Conservation (phyloP, 108 stramenopile genomes). For the Seminavis robusta region DNA sequence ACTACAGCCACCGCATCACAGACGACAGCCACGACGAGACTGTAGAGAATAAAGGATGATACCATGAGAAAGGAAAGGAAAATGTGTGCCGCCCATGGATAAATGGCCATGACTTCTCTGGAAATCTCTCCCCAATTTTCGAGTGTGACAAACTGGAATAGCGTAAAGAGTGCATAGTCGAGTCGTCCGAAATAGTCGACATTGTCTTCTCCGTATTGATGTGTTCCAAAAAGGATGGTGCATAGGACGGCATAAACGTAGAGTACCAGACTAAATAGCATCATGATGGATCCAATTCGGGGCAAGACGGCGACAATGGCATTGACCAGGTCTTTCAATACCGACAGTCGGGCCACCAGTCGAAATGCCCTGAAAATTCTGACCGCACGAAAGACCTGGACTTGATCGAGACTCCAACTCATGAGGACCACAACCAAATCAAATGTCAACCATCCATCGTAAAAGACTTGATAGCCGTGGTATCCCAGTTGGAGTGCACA, state of each 20-base stretch:
- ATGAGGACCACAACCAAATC: constrained; percentile 59
- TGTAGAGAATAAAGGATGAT: constrained; percentile 61
- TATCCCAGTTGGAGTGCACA: constrained; percentile 54
- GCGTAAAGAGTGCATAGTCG: constrained; percentile 50
- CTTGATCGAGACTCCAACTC: constrained; percentile 51
- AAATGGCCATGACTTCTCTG: constrained; percentile 22
- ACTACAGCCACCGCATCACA: constrained; percentile 59
- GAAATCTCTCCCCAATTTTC: constrained; percentile 51
- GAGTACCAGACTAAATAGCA: constrained; percentile 57
- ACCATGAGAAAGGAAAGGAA: constrained; percentile 45
- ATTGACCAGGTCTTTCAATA: constrained; percentile 48
- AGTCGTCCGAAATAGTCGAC: constrained; percentile 49
- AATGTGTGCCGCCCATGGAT: constrained; percentile 30
- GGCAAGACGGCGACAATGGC: constrained; percentile 69
- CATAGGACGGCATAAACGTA: constrained; percentile 75
- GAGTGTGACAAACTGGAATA: constrained; percentile 73
- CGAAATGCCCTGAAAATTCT: constrained; percentile 69
- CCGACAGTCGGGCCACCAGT: constrained; percentile 52
- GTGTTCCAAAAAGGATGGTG: constrained; percentile 48
- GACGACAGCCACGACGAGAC: constrained; percentile 68
- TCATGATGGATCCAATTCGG: constrained; percentile 55
- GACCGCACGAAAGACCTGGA: constrained; percentile 70
- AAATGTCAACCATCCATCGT: constrained; percentile 63
- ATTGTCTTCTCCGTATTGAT: constrained; percentile 8
- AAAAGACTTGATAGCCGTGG: constrained; percentile 37